A percentile compares a stretch with the other conserved stretches of the same genome.
Evolutionary conservation across 106 monocot species (phyloP).

Genomic region (Narthecium ossifragum): DNA sequence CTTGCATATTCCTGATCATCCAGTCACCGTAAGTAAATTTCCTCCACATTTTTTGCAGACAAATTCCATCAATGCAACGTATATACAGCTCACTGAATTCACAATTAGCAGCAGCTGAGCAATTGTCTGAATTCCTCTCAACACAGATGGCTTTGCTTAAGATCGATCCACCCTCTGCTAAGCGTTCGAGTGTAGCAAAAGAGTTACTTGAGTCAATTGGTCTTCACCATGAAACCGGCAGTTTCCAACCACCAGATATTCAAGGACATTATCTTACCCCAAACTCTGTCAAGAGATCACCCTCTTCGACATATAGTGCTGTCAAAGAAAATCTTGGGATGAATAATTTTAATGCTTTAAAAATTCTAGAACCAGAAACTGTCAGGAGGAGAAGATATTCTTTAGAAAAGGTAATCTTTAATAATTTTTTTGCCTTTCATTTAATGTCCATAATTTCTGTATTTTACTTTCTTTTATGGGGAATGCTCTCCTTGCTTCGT

Average conservation of each 20-base stretch:
- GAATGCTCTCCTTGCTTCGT: background rate
- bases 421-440: background rate
- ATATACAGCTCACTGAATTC: conserved; percentile 77
- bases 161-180: conserved; percentile 39
- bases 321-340: conserved; percentile 13
- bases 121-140: conserved; percentile 72
- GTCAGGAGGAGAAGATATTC: conserved; percentile 76
- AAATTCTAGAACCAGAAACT: conserved; percentile 51
- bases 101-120: conserved; percentile 78
- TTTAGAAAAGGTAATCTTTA: conserved; percentile 55
- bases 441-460: background rate
- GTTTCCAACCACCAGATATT: conserved; percentile 38
- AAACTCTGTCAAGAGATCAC: conserved; percentile 29
- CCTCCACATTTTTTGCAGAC: conserved; percentile 24
- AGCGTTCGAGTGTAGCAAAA: conserved; percentile 34
- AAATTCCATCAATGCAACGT: conserved; percentile 52
- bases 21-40: background rate
- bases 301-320: conserved; percentile 10
- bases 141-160: conserved; percentile 73
- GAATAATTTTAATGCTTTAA: conserved; percentile 14
- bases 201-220: conserved; percentile 90
- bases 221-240: conserved; percentile 32
- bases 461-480: background rate
- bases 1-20: background rate
- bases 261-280: conserved; percentile 15